Conservation (phyloP, 768 basidiomycete genomes). For the Mycena indigotica region DNA sequence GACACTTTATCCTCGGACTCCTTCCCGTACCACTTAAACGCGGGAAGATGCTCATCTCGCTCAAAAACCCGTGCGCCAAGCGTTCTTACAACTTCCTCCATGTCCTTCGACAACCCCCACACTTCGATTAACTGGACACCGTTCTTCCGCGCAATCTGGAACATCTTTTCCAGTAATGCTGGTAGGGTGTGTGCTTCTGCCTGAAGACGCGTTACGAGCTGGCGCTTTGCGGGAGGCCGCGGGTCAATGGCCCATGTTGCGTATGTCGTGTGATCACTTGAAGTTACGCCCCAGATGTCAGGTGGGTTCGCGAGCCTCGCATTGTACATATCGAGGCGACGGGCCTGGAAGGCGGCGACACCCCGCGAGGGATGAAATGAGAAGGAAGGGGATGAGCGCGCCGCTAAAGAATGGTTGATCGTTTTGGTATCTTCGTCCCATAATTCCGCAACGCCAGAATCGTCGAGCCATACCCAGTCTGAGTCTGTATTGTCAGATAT, state of each 20-base stretch:
- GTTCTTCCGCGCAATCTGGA: constrained; percentile 36
- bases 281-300: constrained; percentile 35
- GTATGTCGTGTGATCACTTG: constrained; percentile 24
- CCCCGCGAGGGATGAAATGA: constrained; percentile 48
- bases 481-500: too few relatives aligned
- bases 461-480: constrained; percentile 38
- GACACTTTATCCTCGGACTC: constrained; percentile 35
- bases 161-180: constrained; percentile 37
- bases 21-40: constrained; percentile 53
- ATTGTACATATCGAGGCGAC: constrained; percentile 31
- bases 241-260: constrained; percentile 51
- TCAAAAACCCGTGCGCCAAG: constrained; percentile 34
- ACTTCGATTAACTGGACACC: constrained; percentile 45
- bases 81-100: constrained; percentile 29
- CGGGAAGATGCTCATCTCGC: constrained; percentile 43
- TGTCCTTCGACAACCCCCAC: constrained; percentile 45
- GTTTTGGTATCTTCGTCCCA: constrained; percentile 43
- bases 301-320: constrained; percentile 19
- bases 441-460: constrained; percentile 36
- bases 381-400: constrained; percentile 28
- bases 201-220: constrained; percentile 49
- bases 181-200: constrained; percentile 33
- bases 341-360: constrained; percentile 49
- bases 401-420: constrained; percentile 35
- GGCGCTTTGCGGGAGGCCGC: constrained; percentile 32